phyloP scores from a whole-genome alignment of 1,139 yeast species.

The Insectozyma bohioensis region DNA sequence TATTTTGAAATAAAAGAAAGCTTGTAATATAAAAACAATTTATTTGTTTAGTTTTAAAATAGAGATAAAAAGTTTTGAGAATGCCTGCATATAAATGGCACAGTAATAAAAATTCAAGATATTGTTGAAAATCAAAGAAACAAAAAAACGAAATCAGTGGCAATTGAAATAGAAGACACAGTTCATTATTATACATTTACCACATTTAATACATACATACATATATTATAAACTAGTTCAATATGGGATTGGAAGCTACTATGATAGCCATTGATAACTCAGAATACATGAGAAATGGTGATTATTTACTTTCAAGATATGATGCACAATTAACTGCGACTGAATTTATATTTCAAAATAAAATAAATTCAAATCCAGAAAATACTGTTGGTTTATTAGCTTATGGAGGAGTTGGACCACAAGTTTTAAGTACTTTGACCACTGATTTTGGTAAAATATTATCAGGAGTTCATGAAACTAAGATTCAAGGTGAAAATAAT shows the following conservation, averaged over 20 bases:
- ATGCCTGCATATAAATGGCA: background rate
- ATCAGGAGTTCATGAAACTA: slow-evolving; percentile 84
- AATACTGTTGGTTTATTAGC: slow-evolving; percentile 90
- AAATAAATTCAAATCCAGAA: slow-evolving; percentile 88
- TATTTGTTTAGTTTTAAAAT: too few species aligned
- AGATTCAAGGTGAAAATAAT: slow-evolving; percentile 67
- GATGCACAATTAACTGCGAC: slow-evolving; percentile 95
- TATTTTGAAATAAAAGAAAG: too few species aligned
- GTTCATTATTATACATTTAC: too few species aligned
- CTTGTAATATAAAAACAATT: too few species aligned
- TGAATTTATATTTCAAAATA: slow-evolving; percentile 81
- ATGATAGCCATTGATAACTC: slow-evolving; percentile 95
- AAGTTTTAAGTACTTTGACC: slow-evolving; percentile 84
- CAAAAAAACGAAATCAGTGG: slow-evolving; percentile 4
- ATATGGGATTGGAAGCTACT: slow-evolving; percentile 93
- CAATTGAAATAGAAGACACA: slow-evolving; percentile 1
- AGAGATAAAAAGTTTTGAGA: too few species aligned
- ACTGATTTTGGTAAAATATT: slow-evolving; percentile 84
- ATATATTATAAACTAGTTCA: slow-evolving; percentile 14
- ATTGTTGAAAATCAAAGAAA: slow-evolving; percentile 3
- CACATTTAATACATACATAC: too few species aligned
- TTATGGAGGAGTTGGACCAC: slow-evolving; percentile 83
- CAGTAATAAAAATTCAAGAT: too few species aligned
- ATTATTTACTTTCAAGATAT: slow-evolving; percentile 83
- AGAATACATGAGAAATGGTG: slow-evolving; percentile 95